Base-by-base conservation (phyloP, 768 basidiomycete species). In the Antrodiella citrinella region DNA sequence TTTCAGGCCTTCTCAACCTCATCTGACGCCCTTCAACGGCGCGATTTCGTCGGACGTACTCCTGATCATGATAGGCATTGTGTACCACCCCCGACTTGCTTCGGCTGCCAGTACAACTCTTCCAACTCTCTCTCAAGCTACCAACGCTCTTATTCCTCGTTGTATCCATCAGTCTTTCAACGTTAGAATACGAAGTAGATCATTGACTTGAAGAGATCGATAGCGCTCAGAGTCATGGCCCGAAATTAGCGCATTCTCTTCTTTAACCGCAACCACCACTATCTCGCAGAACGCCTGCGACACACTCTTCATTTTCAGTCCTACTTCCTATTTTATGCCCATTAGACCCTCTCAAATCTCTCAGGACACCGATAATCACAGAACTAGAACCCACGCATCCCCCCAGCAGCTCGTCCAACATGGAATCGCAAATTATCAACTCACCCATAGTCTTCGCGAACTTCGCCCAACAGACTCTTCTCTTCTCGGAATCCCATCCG, bases 311-410 rank as follows among this genome's bases (percentile, higher is more conserved):
- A 4, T 41, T 25, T 46, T 39, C 45, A 20, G 18, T 49, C 40
- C 23, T 49, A 49, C 42, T 52, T 53, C 52, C 46, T 50, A 44
- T 84, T 87, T 75, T 86, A 87, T 87, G 85, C 84, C 67, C 68
- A 71, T 73, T 74, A 80, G 74, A 64, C 74, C 69, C 54, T 62
- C 64, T 50, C 64, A 75, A 67, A 59, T 45, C 62, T 57, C 60
- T 54, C 66, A 64, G 53, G 77, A 73, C 67, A 59, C 59, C 52
- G 54, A 60, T 59, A 71, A 56, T 54, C 54, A 44, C 56, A 55
- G 50, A 59, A 58, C 50, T 61, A 66, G 62, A 70, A 47, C 55
- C 51, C 54, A 59, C 41, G 59, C 66, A 57, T 51, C 62, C 22
- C 55, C 53, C 55, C 62, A 63, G 54, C 53, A 63, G 54, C 55